Conservation (phyloP, 108 stramenopile genomes). For the Cyclotella kingstonii region DNA sequence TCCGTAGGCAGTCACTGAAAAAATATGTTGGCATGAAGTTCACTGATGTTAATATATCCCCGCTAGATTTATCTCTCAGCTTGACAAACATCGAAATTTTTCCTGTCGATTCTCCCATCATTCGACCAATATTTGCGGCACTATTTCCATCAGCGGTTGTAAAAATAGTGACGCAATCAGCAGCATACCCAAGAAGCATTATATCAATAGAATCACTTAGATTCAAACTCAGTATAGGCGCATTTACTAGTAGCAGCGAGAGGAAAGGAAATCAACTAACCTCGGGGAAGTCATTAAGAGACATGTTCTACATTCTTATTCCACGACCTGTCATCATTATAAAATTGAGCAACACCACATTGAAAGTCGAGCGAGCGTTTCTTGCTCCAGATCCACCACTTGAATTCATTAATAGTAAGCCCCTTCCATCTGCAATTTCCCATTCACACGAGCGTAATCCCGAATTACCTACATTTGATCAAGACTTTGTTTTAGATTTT, state of each 20-base stretch:
- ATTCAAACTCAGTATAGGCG: conserved; percentile 14
- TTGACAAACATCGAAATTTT: conserved; percentile 13
- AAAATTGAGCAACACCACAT: conserved; percentile 18
- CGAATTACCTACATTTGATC: conserved; percentile 32
- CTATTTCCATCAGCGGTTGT: conserved; percentile 35
- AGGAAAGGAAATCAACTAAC: not conserved
- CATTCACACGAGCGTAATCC: conserved; percentile 11
- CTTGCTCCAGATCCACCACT: conserved; percentile 32
- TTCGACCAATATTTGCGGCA: conserved; percentile 8
- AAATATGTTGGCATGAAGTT: conserved; percentile 20
- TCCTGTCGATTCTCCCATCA: conserved; percentile 18
- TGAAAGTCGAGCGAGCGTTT: conserved; percentile 38
- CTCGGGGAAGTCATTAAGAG: not conserved
- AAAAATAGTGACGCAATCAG: conserved; percentile 6
- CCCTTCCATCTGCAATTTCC: conserved; percentile 15
- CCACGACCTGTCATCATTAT: conserved; percentile 28
- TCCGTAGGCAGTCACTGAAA: not conserved
- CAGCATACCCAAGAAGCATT: conserved; percentile 27
- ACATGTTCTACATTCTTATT: not conserved
- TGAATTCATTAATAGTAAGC: not conserved
- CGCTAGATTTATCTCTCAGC: conserved; percentile 5
- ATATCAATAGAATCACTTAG: conserved; percentile 13
- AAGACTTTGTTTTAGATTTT: conserved; percentile 17
- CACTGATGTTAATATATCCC: conserved; percentile 9
- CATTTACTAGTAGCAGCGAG: not conserved